Base-by-base conservation (phyloP, 441 rosid species). In the Cnidoscolus chayamansa region DNA sequence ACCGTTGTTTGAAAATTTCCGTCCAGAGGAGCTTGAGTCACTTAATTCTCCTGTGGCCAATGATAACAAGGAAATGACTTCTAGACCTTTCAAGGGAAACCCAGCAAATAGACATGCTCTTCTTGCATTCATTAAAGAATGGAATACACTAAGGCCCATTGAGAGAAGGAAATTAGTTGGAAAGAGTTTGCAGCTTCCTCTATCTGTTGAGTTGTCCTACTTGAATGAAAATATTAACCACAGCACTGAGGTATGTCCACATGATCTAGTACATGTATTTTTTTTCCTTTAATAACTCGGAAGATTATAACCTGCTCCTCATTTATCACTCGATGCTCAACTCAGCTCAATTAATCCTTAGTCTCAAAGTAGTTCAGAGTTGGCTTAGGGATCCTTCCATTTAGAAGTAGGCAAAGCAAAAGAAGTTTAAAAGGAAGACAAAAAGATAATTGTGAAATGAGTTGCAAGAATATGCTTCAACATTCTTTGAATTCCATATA, bases 161-260 rank as follows among this genome's bases (percentile, higher is more conserved):
- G 93, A 91, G 79, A 86, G 77, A 80, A 85, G 87, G 77, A 93
- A 90, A 84, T 79, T 95, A 79, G 73, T 79, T 72, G 98, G 96
- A 72, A 95, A 91, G 84, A 91, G 97, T 77, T 78, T 95, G 83
- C 99, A 89, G 78, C 88, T 91, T 74, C 99, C 99, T 78, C 74
- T 95, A 69, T 83, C 86, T 59, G 76, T 87, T 81, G 99, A 93
- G 84, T 79, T 95, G 71, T 90, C 93, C 82, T 89, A 81, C 89
- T 88, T 93, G 86, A 88, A 84, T 76, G 99, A 91, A 88, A 89
- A 83, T 71, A 75, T 68, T 70, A 88, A 83, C 81, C 98, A 92
- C 84, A 83, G 75, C 75, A 69, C 60, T 30, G 84, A 78, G 92
- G 98, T 94, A 87, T 73, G 84, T 68, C 47, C 47, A 11, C 49